Base-by-base conservation (phyloP, 257 asterid genomes). In the Rhazya stricta region DNA sequence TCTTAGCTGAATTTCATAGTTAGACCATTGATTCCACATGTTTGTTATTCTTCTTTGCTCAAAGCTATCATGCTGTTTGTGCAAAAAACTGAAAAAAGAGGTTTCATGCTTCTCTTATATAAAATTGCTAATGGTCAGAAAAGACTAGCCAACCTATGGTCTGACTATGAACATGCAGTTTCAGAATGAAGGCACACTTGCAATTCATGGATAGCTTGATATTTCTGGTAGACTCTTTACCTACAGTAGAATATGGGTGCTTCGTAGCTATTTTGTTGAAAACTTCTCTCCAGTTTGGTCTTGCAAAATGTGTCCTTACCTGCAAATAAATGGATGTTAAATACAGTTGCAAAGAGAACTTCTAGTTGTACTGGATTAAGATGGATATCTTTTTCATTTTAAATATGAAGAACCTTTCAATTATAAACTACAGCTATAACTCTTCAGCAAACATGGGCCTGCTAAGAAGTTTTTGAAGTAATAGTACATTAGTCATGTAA, bases 221-320 rank as follows among this genome's bases (percentile, higher is more conserved):
- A 36, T 74, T 78, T 54, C 50, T 50, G 62, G 10, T 27, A 71
- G 53, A 57, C 4, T 66, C 41, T 30, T 86, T 89, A 93, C 98
- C 98, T 82, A 93, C 84, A 79, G 90, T 89, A 32, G 94, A 86
- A 70, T 89, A 84, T 19, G 98, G 98, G 82, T 93, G 88, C 83
- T 88, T 93, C 61, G 78, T 79, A 27, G 97, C 97, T 74, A 91
- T 80, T 83, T 89, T 93, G 82, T 82, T 81, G 87, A 93, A 93
- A 81, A 90, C 97, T 74, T 93, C 89, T 70, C 73, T 87, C 98
- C 97, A 93, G 61, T 85, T 78, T 57, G 89, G 88, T 82, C 82
- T 76, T 27, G 77, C 81, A 7, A 85, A 82, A 74, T 78, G 84
- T 41, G 82, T 93, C 81, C 90, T 84, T 58, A 91, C 98, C 98